Base-by-base conservation (phyloP, 2,329 filamentous ascomycete genomes). In the Endoconidiophora polonica region DNA sequence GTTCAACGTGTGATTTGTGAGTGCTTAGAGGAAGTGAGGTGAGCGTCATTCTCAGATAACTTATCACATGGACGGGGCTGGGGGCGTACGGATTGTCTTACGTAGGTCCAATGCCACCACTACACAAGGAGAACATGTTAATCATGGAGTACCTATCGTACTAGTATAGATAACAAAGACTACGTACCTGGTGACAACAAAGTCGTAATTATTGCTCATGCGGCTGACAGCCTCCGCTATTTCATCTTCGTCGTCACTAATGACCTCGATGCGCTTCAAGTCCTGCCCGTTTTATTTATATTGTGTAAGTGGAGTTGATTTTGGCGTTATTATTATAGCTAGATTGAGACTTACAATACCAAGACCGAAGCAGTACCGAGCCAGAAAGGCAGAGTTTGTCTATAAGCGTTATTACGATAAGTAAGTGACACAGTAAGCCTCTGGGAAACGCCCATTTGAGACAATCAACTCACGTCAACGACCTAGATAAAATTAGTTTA, bases 81-180 rank as follows among this genome's bases (percentile, higher is more conserved):
- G 29, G 29, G 29, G 29, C 12, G 16, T 26, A 18, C 29, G 23
- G 36, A 40, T 14, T 55, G 52, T 65, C 80, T 69, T 67, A 90
- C 83, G 90, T 96, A 56, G 91, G 91, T 9, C 90, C 90, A 60
- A 98, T 96, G 26, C 91, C 90, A 57, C 91, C 90, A 58, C 84
- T 77, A 52, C 14, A 38, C 5, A 53, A 44, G 58, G 54, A 45
- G 54, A 29, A 22, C 12, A 44, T n/a, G 33, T 24, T 20, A 23
- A 26, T 37, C 22, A 18, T 20, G 33, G n/a, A 16, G 10, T 12
- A 38, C 26, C 12, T 39, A 22, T 2, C 20, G 16, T 18, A 18
- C 26, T 14, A n/a, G 37, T 22, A 23, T n/a, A 22, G 41, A 14
- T 10, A 37, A 43, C 36, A 14, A 3, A 22, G 36, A 7, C 29